Evolutionary conservation across 2,329 filamentous ascomycete species (phyloP).

Genomic region (Alternaria brassicicola): DNA sequence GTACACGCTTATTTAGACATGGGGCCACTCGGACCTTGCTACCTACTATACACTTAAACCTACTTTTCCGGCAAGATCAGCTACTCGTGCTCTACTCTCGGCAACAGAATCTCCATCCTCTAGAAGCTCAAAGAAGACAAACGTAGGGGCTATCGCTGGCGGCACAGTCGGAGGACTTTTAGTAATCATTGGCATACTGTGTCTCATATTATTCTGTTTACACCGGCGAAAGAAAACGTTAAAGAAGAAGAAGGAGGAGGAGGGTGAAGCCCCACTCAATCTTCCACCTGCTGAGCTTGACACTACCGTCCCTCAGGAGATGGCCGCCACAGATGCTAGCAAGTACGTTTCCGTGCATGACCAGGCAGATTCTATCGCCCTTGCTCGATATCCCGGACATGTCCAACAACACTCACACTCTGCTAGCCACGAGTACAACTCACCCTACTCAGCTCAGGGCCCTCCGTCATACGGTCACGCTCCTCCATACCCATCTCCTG

Average conservation of each 20-base stretch:
- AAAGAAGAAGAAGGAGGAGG: conserved; percentile 33
- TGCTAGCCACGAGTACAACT: conserved; percentile 26
- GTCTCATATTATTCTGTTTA: conserved; percentile 45
- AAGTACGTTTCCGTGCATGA: conserved; percentile 41
- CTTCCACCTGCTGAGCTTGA: conserved; percentile 42
- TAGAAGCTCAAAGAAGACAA: conserved; percentile 26
- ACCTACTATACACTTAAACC: conserved; percentile 62
- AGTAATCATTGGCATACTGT: conserved; percentile 40
- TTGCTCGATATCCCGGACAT: conserved; percentile 19
- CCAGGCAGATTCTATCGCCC: conserved; percentile 22
- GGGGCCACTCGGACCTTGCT: conserved; percentile 58
- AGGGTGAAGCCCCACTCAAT: neutral
- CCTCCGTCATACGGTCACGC: conserved; percentile 22
- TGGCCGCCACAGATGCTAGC: conserved; percentile 28
- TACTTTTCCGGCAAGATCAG: conserved; percentile 53
- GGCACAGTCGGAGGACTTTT: conserved; percentile 49
- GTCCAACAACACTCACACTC: conserved; percentile 29
- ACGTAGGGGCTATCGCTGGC: conserved; percentile 49
- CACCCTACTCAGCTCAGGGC: conserved; percentile 23
- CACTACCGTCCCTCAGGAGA: conserved; percentile 39
- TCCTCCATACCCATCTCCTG: conserved; percentile 20
- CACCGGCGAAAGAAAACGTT: conserved; percentile 44
- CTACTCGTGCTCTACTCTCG: conserved; percentile 55
- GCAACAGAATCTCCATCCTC: conserved; percentile 26
- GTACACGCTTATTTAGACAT: too few species aligned